Evolutionary conservation across 371 early-diverging fungal genomes (phyloP), one percentile per base, ranked within the genome.

Genomic region (Phascolomyces articulosus): DNA sequence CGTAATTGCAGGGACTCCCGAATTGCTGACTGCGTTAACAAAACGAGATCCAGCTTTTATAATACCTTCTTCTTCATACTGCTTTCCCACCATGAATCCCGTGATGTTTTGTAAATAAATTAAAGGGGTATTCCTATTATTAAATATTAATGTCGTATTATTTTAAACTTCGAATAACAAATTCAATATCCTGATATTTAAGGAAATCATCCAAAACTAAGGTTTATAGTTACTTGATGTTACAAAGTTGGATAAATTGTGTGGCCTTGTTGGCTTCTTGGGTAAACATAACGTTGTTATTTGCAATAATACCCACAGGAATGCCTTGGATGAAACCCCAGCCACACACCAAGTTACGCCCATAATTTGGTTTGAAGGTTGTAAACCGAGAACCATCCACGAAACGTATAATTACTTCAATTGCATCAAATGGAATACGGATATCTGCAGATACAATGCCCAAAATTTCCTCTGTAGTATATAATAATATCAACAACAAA

Each of bases 171-270:
- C n/a, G n/a, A n/a, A n/a, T n/a, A n/a, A n/a, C n/a, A n/a, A n/a
- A n/a, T n/a, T n/a, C n/a, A n/a, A n/a, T n/a, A n/a, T 34, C 34
- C 11, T 34, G 34, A 34, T 34, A 34, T 34, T 1, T 34, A 9
- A 9, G n/a, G n/a, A 9, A 9, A 9, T 34, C 34, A 34, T 34
- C 11, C 34, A n/a, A n/a, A n/a, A 2, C 11, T 34, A 34, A 34
- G 0, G 0, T 34, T 34, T 34, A 9, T 34, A 9, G 1, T 64
- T 79, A 86, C 83, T 85, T 85, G 76, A 83, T 80, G 58, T 92
- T 91, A 67, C 92, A 91, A 24, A 92, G 77, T 64, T 89, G 89
- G 62, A 92, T 90, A 55, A 92, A 92, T 66, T 92, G 92, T 0
- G 90, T 87, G 8, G 92, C 91, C 65, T 92, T 92, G 76, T 89